A percentile compares a stretch with the other conserved stretches of the same genome.
These are phyloP conservation scores for Hypoxylon perforatum DNA, from an alignment of 495 filamentous ascomycete genomes.

Conservation along the genomic window DNA sequence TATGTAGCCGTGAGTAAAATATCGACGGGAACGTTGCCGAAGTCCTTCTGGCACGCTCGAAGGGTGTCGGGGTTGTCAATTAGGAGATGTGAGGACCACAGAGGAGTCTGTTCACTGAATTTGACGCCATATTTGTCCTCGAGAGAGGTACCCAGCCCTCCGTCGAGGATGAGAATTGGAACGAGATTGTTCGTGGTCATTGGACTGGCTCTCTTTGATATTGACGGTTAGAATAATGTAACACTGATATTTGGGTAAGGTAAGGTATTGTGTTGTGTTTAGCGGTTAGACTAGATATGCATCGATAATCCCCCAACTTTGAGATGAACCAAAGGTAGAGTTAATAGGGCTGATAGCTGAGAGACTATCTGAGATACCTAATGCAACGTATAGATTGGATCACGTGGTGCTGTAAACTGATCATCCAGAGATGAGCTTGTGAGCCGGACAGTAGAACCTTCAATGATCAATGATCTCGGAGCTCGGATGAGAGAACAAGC, in stretches of 20 bases:
- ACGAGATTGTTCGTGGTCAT: conserved; percentile 15
- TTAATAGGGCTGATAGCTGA: conserved; percentile 1
- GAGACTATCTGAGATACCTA: not conserved
- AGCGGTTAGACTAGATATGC: no score
- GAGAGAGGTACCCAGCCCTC: conserved; percentile 74
- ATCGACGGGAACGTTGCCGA: conserved; percentile 64
- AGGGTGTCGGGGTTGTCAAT: conserved; percentile 62
- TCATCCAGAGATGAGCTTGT: no score
- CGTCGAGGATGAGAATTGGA: conserved; percentile 67
- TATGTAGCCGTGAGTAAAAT: conserved; percentile 74
- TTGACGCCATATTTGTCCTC: conserved; percentile 62
- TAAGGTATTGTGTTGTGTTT: not conserved
- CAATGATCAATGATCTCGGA: no score
- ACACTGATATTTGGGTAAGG: not conserved
- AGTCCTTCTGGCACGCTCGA: conserved; percentile 62
- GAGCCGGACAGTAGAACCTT: no score
- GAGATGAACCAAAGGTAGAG: not conserved
- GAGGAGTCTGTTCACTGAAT: conserved; percentile 63
- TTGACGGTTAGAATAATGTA: no score
- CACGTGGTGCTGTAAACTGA: not conserved
- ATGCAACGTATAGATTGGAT: not conserved
- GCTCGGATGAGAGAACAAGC: not conserved
- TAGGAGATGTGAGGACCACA: conserved; percentile 75
- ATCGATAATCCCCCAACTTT: no score
- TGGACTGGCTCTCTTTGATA: not conserved